Evolutionary conservation across 2,329 filamentous ascomycete genomes (phyloP), one percentile per base, ranked within the genome.

Genomic region (Calonectria pseudoreteaudii): DNA sequence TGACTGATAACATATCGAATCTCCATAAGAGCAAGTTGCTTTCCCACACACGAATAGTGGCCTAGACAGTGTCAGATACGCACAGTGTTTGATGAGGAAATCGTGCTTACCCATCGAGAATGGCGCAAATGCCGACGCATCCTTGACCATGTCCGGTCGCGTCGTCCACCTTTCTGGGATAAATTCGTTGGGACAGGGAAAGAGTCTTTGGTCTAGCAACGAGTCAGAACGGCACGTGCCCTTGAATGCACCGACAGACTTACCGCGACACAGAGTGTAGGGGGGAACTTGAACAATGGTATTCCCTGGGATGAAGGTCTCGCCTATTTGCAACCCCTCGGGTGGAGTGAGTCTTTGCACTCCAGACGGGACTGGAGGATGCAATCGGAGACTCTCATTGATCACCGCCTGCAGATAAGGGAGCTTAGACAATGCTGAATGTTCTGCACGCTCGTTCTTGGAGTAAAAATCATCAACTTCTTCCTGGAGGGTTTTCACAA

Each of bases 151-250:
- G 7, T 85, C 81, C 2, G 79, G 79, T 14, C 68, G 72, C 5
- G 78, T 78, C 4, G 80, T 84, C 83, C 84, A 86, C 26, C 85
- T 78, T 67, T 86, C 84, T 5, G 85, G 85, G n/a, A 60, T 41
- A 14, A 60, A 60, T 26, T 60, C 56, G 16, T 60, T 18, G 23
- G 31, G n/a, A 6, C n/a, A 31, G 3, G 56, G 34, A 23, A 60
- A 60, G 5, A 23, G 11, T 5, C 34, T 26, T 41, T 41, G 20
- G 23, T 60, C 56, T 60, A 28, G 9, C 16, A 20, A 47, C 1
- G n/a, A 23, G 9, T 47, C 4, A 53, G 28, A 18, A 30, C 31
- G 10, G 50, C 28, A 8, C 14, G 20, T 16, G 0, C 20, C 4
- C 28, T 18, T 18, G 1, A 18, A 18, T 44, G 41, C 8, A 20